phyloP scores from a whole-genome alignment of 257 asterid genomes.

The Plantago ovata region DNA sequence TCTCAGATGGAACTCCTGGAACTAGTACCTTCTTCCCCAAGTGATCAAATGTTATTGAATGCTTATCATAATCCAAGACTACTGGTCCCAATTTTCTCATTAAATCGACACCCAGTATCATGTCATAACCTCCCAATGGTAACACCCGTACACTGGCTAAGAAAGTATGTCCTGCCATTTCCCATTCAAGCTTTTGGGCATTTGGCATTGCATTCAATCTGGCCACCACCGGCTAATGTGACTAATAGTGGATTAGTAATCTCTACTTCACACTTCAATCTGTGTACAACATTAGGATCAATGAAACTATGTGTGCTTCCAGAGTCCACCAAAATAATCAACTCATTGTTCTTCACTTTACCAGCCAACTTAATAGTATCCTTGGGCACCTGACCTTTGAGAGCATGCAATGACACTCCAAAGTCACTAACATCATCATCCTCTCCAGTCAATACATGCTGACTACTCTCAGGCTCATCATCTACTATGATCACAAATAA shows the following conservation, averaged over 20 bases:
- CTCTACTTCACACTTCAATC: neutral
- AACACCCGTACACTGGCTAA: neutral
- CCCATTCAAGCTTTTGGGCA: neutral
- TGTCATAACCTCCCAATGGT: neutral
- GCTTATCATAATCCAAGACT: no score
- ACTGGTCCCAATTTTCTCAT: no score
- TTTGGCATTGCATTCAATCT: neutral
- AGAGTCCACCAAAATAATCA: neutral
- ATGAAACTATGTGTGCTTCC: neutral
- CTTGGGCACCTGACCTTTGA: neutral
- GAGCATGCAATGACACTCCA: no score
- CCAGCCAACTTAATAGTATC: neutral
- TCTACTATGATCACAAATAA: no score
- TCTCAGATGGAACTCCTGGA: neutral
- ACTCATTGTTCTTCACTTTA: no score
- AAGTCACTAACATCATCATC: no score
- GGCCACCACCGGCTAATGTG: neutral
- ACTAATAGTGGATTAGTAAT: neutral
- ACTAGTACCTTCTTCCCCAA: neutral
- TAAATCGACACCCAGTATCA: constrained; percentile 3
- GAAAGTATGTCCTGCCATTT: neutral
- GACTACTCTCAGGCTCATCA: no score
- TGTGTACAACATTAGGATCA: neutral
- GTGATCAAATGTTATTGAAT: no score
- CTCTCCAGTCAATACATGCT: no score